A percentile compares a stretch with the other conserved stretches of the same genome.
Conservation (phyloP, 1,139 yeast genomes). For the Diutina catenulata region DNA sequence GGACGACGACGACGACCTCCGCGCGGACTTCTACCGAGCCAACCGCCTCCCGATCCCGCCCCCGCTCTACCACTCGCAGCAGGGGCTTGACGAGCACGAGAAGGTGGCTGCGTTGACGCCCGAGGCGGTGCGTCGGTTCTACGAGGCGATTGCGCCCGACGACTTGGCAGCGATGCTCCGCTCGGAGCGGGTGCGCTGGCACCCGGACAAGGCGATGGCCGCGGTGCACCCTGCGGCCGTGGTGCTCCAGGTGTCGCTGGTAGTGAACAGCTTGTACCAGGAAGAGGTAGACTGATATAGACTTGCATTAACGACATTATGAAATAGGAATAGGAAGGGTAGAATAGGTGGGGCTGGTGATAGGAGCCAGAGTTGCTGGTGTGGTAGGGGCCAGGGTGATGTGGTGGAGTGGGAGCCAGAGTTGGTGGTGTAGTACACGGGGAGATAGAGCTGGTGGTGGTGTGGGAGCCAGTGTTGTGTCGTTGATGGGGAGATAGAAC, state of each 20-base stretch:
- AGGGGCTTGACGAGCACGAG: neutral
- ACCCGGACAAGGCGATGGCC: slow-evolving; percentile 49
- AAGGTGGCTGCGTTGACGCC: neutral
- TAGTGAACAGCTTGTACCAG: slow-evolving; percentile 2
- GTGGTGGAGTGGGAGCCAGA: too few species aligned
- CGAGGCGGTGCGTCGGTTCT: slow-evolving; percentile 16
- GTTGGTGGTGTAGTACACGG: too few species aligned
- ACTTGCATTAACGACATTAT: too few species aligned
- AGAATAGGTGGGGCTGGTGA: too few species aligned
- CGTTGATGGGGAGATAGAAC: too few species aligned
- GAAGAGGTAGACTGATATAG: too few species aligned
- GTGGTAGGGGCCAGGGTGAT: too few species aligned
- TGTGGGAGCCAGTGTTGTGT: too few species aligned
- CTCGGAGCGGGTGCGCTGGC: slow-evolving; percentile 52
- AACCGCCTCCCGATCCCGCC: neutral
- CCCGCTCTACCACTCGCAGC: slow-evolving; percentile 1
- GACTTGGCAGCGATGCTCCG: slow-evolving; percentile 20
- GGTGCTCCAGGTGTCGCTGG: slow-evolving; percentile 1
- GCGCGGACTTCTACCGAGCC: neutral
- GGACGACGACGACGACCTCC: neutral
- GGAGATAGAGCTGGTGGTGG: too few species aligned
- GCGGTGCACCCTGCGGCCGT: neutral
- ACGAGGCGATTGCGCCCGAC: slow-evolving; percentile 12
- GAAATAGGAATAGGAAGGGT: too few species aligned
- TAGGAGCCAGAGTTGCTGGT: too few species aligned